Evolutionary conservation across 495 filamentous ascomycete genomes (phyloP).

Genomic region (Thozetella sp.): DNA sequence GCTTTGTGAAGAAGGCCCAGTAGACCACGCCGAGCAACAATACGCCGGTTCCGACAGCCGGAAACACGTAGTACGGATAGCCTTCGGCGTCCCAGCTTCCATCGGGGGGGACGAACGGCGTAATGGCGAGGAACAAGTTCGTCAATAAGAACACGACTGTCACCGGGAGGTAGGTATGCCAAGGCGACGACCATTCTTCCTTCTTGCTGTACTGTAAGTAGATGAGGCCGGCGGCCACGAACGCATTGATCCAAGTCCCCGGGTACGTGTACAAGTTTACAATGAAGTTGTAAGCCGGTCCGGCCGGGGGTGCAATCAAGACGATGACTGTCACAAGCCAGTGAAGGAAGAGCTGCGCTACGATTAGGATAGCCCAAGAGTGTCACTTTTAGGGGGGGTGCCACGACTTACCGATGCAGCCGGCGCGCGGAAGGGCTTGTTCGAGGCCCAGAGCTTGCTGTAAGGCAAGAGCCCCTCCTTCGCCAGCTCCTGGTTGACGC

Average conservation of each 20-base stretch:
- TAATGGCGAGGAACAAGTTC: slow-evolving; percentile 51
- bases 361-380: no score
- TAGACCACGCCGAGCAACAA: slow-evolving; percentile 48
- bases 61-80: slow-evolving; percentile 54
- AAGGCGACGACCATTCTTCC: slow-evolving; percentile 46
- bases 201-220: slow-evolving; percentile 41
- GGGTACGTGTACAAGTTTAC: slow-evolving; percentile 57
- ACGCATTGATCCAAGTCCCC: slow-evolving; percentile 51
- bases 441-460: slow-evolving; percentile 48
- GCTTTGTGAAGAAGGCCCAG: slow-evolving; percentile 49
- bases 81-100: slow-evolving; percentile 49
- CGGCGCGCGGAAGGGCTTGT: slow-evolving; percentile 31
- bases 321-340: slow-evolving; percentile 52
- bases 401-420: slow-evolving; percentile 42
- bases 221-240: slow-evolving; percentile 51
- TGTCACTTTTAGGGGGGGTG: no score
- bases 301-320: slow-evolving; percentile 48
- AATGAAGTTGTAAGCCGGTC: slow-evolving; percentile 45
- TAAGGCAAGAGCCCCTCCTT: slow-evolving; percentile 68
- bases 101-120: slow-evolving; percentile 52
- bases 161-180: slow-evolving; percentile 43
- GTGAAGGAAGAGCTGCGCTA: slow-evolving; percentile 45
- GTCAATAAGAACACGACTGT: slow-evolving; percentile 43
- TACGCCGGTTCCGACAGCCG: slow-evolving; percentile 50
- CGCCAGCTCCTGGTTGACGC: slow-evolving; percentile 71